Conservation (phyloP, 257 asterid genomes). For the Eucommia ulmoides region DNA sequence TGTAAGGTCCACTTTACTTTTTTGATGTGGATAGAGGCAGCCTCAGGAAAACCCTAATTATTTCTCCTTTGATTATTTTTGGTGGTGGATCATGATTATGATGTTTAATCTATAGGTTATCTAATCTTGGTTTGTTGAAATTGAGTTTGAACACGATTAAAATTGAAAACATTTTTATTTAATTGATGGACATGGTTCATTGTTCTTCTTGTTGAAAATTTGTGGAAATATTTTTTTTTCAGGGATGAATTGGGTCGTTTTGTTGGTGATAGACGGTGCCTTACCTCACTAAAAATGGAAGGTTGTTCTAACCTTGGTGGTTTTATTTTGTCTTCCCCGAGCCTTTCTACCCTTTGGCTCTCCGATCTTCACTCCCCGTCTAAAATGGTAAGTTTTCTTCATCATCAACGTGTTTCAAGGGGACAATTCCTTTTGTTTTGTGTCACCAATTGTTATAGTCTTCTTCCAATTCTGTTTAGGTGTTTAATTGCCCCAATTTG, state of each 20-base stretch:
- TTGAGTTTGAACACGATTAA: no score
- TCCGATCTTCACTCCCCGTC: slow-evolving; percentile 78
- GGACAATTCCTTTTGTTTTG: not conserved
- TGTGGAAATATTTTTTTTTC: no score
- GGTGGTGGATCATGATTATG: not conserved
- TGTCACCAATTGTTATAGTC: slow-evolving; percentile 1
- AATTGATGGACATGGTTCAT: not conserved
- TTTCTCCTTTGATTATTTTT: not conserved
- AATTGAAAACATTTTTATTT: no score
- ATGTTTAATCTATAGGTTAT: not conserved
- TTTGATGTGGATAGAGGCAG: not conserved
- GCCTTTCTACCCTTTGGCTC: slow-evolving; percentile 68
- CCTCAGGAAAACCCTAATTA: not conserved
- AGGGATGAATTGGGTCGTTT: slow-evolving; percentile 91
- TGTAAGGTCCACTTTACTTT: no score
- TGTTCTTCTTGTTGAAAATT: not conserved
- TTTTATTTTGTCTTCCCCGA: slow-evolving; percentile 50
- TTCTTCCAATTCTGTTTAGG: slow-evolving; percentile 21
- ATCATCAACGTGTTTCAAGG: not conserved
- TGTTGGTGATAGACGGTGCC: slow-evolving; percentile 62
- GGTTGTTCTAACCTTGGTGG: slow-evolving; percentile 85
- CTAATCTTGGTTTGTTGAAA: not conserved
- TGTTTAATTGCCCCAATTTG: slow-evolving; percentile 72
- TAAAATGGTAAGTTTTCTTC: slow-evolving; percentile 41
- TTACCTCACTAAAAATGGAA: slow-evolving; percentile 85